Evolutionary conservation across 306 rosid species (phyloP).

Genomic region (Gastrolobium villosum): DNA sequence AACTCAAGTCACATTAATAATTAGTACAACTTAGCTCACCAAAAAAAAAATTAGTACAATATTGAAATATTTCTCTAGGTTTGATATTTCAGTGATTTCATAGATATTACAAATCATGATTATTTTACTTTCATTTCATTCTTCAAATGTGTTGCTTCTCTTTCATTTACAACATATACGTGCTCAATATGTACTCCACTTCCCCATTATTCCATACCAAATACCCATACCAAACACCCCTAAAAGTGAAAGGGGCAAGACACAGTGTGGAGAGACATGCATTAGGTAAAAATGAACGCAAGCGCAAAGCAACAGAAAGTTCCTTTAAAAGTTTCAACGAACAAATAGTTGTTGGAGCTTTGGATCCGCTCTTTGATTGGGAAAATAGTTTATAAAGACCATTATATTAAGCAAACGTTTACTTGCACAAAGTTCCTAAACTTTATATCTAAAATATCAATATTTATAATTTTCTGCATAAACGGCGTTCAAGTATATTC

Average conservation of each 20-base stretch:
- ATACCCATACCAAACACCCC: too few relatives aligned
- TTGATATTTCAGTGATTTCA: too few relatives aligned
- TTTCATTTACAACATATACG: too few relatives aligned
- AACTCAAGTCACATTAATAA: not conserved
- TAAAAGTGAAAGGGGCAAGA: too few relatives aligned
- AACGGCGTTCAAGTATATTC: constrained; percentile 42
- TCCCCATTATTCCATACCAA: too few relatives aligned
- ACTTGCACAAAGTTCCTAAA: constrained; percentile 19
- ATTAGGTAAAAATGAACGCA: not conserved
- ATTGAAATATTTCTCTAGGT: too few relatives aligned
- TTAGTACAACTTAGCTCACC: not conserved
- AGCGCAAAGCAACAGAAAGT: constrained; percentile 19
- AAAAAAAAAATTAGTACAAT: too few relatives aligned
- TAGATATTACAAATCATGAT: too few relatives aligned
- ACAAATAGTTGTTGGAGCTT: constrained; percentile 28
- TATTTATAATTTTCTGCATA: not conserved
- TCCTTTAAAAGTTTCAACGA: constrained; percentile 6
- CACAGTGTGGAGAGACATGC: not conserved
- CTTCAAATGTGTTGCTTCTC: too few relatives aligned
- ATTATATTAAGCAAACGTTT: constrained; percentile 48
- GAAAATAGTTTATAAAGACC: not conserved
- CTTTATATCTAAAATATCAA: constrained; percentile 19
- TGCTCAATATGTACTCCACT: too few relatives aligned
- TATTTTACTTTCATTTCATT: too few relatives aligned
- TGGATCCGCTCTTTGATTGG: constrained; percentile 30